A percentile compares a stretch with the other conserved stretches of the same genome.
These are phyloP conservation scores for Lachnum nothofagi DNA, from an alignment of 2,329 filamentous ascomycete species.

Conservation along the genomic window DNA sequence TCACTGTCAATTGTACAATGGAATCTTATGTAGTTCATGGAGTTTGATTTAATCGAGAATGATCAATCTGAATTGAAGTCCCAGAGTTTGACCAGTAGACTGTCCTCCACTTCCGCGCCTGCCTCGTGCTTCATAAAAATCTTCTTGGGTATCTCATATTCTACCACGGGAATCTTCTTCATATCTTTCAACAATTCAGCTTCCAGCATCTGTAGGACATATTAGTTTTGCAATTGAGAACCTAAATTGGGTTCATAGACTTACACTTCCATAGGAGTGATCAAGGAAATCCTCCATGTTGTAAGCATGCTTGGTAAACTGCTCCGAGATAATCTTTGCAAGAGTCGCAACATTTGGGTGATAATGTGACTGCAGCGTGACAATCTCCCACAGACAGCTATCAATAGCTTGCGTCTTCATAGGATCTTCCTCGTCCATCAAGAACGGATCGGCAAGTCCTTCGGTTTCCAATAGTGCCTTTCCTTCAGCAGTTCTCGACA, in stretches of 20 bases:
- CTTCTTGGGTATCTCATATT: slow-evolving; percentile 75
- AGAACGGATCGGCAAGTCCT: slow-evolving; percentile 67
- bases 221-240: not conserved
- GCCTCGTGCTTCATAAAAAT: slow-evolving; percentile 41
- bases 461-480: slow-evolving; percentile 56
- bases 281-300: slow-evolving; percentile 97
- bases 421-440: slow-evolving; percentile 70
- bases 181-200: slow-evolving; percentile 77
- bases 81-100: slow-evolving; percentile 56
- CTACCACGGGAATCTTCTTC: slow-evolving; percentile 81
- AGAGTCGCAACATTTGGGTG: slow-evolving; percentile 95
- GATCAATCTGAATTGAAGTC: slow-evolving; percentile 51
- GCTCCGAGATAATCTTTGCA: slow-evolving; percentile 87
- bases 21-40: too few species aligned
- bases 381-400: slow-evolving; percentile 90
- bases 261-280: slow-evolving; percentile 78
- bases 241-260: slow-evolving; percentile 32
- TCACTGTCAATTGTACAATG: not conserved
- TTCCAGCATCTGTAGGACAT: slow-evolving; percentile 61
- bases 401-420: slow-evolving; percentile 84
- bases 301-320: slow-evolving; percentile 94
- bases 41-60: too few species aligned
- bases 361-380: slow-evolving; percentile 86
- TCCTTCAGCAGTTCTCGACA: slow-evolving; percentile 52
- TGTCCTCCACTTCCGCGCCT: slow-evolving; percentile 45